Conservation (phyloP, 805 yeast genomes). For the Saturnispora ahearnii region DNA sequence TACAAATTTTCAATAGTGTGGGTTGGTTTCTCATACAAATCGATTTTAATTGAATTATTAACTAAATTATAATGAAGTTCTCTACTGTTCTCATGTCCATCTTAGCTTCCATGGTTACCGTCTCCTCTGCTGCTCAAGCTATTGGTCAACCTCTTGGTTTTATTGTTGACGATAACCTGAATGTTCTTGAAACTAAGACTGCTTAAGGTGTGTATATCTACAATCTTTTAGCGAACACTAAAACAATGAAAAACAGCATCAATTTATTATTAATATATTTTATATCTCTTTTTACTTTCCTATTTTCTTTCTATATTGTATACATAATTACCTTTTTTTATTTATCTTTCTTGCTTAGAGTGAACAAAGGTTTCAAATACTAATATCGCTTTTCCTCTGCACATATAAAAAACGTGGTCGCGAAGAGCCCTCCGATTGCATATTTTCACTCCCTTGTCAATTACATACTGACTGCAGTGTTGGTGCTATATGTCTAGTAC, state of each 20-base stretch:
- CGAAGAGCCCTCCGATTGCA: too few species aligned
- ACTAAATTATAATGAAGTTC: conserved; percentile 5
- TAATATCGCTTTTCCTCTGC: too few species aligned
- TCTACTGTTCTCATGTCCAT: neutral
- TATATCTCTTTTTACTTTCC: neutral
- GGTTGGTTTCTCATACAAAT: too few species aligned
- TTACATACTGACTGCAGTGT: neutral
- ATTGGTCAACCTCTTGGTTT: conserved; percentile 14
- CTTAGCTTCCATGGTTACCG: conserved; percentile 10
- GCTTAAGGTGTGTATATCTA: neutral
- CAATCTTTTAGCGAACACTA: too few species aligned
- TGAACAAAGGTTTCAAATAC: too few species aligned
- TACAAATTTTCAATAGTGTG: too few species aligned
- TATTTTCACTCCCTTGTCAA: neutral
- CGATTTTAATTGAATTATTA: neutral
- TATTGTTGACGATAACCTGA: conserved; percentile 13
- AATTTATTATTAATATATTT: conserved; percentile 5
- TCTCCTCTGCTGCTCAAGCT: conserved; percentile 9
- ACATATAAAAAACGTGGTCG: too few species aligned
- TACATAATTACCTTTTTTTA: too few species aligned
- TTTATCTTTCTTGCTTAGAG: too few species aligned
- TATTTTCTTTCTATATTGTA: too few species aligned
- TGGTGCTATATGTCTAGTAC: neutral
- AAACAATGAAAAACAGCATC: neutral
- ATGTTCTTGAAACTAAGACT: conserved; percentile 15